These are phyloP conservation scores for Eremomyces bilateralis DNA, from an alignment of 495 filamentous ascomycete genomes.

Conservation along the genomic window DNA sequence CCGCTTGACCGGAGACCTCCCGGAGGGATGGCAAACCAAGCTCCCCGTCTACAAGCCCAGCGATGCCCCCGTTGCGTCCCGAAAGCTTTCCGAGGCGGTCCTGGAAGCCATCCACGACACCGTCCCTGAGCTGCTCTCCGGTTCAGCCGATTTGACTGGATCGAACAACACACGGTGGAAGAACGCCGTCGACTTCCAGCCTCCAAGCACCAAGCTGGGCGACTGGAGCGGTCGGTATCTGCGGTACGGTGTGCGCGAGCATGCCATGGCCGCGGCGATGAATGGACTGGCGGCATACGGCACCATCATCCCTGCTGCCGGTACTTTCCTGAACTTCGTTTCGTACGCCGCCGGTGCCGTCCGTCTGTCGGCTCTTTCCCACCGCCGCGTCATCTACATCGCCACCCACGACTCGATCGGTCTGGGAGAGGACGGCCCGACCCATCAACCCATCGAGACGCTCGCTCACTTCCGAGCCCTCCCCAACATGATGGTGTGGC, in stretches of 20 bases:
- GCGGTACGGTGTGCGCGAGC: slow-evolving; percentile 22
- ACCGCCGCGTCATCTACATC: slow-evolving; percentile 82
- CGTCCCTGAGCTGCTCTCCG: slow-evolving; percentile 81
- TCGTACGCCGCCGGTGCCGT: slow-evolving; percentile 94
- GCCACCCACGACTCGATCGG: slow-evolving; percentile 99
- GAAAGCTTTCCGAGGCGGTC: slow-evolving; percentile 89
- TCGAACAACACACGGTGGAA: slow-evolving; percentile 99
- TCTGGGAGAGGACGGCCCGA: slow-evolving; percentile 96
- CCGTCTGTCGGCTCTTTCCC: slow-evolving; percentile 79
- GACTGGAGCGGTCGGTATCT: slow-evolving; percentile 83
- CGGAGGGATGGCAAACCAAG: slow-evolving; percentile 90
- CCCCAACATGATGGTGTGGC: slow-evolving; percentile 99
- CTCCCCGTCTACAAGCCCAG: slow-evolving; percentile 79
- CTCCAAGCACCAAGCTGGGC: slow-evolving; percentile 61
- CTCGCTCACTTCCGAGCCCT: slow-evolving; percentile 97
- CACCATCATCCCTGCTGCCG: slow-evolving; percentile 77
- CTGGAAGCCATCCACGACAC: slow-evolving; percentile 67
- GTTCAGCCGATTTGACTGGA: slow-evolving; percentile 92
- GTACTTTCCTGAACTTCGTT: slow-evolving; percentile 99
- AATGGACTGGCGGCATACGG: slow-evolving; percentile 95
- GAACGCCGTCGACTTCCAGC: slow-evolving; percentile 93
- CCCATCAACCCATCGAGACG: slow-evolving; percentile 99
- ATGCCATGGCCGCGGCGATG: slow-evolving; percentile 75
- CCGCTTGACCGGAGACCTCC: slow-evolving; percentile 63
- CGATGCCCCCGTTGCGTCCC: slow-evolving; percentile 68